phyloP scores from a whole-genome alignment of 345 rosid genomes.

The Citrus sinensis region DVS_A1.0 CM039165.1:38917001-38917500 shows the following conservation, averaged over 20 bases:
- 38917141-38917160: constrained; percentile 95
- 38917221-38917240: constrained; percentile 10
- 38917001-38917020: neutral
- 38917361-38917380: constrained; percentile 93
- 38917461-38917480: constrained; percentile 81
- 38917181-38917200: constrained; percentile 63
- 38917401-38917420: constrained; percentile 46
- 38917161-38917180: constrained; percentile 90
- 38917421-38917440: constrained; percentile 28
- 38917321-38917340: constrained; percentile 99
- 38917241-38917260: constrained; percentile 4
- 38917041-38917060: constrained; percentile 25
- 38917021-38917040: neutral
- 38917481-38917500: constrained; percentile 89
- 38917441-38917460: constrained; percentile 67
- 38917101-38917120: constrained; percentile 97
- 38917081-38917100: constrained; percentile 98
- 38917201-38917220: constrained; percentile 13
- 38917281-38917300: constrained; percentile 78
- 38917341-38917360: constrained; percentile 90
- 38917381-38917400: constrained; percentile 48
- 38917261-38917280: constrained; percentile 16
- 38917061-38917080: constrained; percentile 90
- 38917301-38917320: constrained; percentile 86
- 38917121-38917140: constrained; percentile 97